phyloP scores from a whole-genome alignment of 495 filamentous ascomycete genomes.

The Xylaria acuta region DNA sequence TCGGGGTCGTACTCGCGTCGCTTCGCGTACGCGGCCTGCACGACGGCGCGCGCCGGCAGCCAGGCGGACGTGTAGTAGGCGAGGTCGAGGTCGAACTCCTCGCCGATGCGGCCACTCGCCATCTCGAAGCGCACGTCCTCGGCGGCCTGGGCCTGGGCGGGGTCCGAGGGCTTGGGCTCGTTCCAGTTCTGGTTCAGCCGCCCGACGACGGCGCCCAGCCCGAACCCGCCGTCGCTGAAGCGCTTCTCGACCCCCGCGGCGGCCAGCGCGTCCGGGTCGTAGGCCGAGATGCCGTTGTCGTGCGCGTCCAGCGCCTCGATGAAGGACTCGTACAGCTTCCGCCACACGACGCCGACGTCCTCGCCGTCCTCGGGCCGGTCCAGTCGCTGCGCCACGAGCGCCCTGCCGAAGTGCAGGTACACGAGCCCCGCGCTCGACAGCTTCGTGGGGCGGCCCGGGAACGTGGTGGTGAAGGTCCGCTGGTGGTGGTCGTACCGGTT shows the following conservation, averaged over 20 bases:
- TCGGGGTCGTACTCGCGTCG: slow-evolving; percentile 70
- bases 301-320: slow-evolving; percentile 96
- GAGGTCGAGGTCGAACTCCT: slow-evolving; percentile 80
- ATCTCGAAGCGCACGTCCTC: slow-evolving; percentile 81
- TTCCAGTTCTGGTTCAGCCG: slow-evolving; percentile 81
- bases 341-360: slow-evolving; percentile 75
- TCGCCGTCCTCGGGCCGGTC: slow-evolving; percentile 56
- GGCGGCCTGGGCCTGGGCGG: slow-evolving; percentile 66
- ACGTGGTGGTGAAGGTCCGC: slow-evolving; percentile 80
- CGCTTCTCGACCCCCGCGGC: slow-evolving; percentile 74
- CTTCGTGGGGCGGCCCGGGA: slow-evolving; percentile 79
- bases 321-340: slow-evolving; percentile 91
- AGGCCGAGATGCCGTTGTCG: slow-evolving; percentile 89
- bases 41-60: slow-evolving; percentile 84
- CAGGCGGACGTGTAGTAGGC: slow-evolving; percentile 74
- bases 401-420: slow-evolving; percentile 91
- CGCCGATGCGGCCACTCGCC: slow-evolving; percentile 82
- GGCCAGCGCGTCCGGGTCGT: slow-evolving; percentile 68
- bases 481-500: slow-evolving; percentile 98
- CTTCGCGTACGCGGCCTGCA: slow-evolving; percentile 70
- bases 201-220: slow-evolving; percentile 80
- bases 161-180: slow-evolving; percentile 52
- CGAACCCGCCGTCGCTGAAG: slow-evolving; percentile 82
- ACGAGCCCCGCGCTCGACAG: slow-evolving; percentile 92
- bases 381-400: slow-evolving; percentile 76